Evolutionary conservation across 1,284 basidiomycete genomes (phyloP), one percentile per base, ranked within the genome.

Genomic region (Crucibulum parvulum): DNA sequence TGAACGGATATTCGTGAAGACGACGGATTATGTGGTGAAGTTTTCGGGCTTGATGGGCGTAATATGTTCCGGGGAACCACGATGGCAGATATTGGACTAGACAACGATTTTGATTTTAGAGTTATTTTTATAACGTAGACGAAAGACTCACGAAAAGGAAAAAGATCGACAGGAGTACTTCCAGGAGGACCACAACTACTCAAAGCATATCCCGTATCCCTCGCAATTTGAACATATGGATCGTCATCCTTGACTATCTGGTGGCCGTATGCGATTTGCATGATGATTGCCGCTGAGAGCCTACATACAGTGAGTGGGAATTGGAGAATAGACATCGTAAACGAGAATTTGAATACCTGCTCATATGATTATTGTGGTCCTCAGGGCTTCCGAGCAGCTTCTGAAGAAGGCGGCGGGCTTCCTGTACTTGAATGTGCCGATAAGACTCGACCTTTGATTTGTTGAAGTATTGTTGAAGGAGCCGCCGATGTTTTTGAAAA

Each of bases 211-310:
- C 59, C 56, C 11, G 60, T 58, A 15, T 67, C 61, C 46, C 58
- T 53, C 18, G 62, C 53, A 4, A 70, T 60, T 16, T 60, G 53
- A 6, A 66, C 31, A 48, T 69, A 72, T 5, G 59, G 62, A 51
- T 72, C 69, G 24, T 70, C 65, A 31, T 64, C 58, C 3, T 62
- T 63, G 0, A 51, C 41, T 6, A 72, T 60, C 39, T 63, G 55
- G 56, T 72, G 69, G 15, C 72, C 72, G 53, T 63, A 71, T 6
- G 59, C 60, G 13, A 72, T 63, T n/a, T 58, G 58, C 6, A 71
- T 58, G n/a, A 69, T 57, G 43, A 69, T 65, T 0, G 64, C 56
- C n/a, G 66, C 67, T 2, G 66, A 47, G 45, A 65, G 72, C n/a
- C 66, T 72, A 56, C 3, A 46, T 47, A 24, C 24, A 24, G 24